Evolutionary conservation across 345 rosid genomes (phyloP).

Genomic region (Brassica juncea): DNA sequence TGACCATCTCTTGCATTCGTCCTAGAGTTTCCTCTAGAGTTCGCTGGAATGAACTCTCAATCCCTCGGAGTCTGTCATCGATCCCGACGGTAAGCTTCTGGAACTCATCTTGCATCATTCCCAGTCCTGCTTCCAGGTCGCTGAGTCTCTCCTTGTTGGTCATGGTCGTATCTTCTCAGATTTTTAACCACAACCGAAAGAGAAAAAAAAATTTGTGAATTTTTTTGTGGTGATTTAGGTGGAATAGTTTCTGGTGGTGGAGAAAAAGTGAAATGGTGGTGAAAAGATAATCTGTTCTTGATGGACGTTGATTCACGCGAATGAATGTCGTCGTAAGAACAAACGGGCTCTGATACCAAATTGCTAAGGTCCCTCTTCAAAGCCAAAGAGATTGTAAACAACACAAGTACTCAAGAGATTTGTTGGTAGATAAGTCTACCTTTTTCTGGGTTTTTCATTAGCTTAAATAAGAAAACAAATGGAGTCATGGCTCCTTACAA

Average conservation of each 20-base stretch:
- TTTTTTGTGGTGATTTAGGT: too few species aligned
- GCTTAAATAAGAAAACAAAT: not conserved
- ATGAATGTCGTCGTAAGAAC: not conserved
- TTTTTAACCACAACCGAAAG: too few species aligned
- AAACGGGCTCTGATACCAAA: not conserved
- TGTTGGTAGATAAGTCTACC: not conserved
- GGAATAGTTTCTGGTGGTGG: too few species aligned
- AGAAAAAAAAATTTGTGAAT: too few species aligned
- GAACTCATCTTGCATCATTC: not conserved
- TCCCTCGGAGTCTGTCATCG: not conserved
- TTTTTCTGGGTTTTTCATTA: not conserved
- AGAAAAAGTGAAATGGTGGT: not conserved
- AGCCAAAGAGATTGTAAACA: not conserved
- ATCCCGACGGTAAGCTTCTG: not conserved
- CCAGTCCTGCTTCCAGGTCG: not conserved
- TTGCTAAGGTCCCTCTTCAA: not conserved
- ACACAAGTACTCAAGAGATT: not conserved
- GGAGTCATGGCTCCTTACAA: not conserved
- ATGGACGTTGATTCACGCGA: not conserved
- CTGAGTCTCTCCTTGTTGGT: not conserved
- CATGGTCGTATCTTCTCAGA: not conserved
- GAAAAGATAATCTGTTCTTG: not conserved
- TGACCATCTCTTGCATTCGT: not conserved
- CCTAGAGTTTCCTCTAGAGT: not conserved
- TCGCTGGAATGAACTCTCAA: not conserved